Base-by-base conservation (phyloP, 1,139 yeast species). In the Lodderomyces theae region DNA sequence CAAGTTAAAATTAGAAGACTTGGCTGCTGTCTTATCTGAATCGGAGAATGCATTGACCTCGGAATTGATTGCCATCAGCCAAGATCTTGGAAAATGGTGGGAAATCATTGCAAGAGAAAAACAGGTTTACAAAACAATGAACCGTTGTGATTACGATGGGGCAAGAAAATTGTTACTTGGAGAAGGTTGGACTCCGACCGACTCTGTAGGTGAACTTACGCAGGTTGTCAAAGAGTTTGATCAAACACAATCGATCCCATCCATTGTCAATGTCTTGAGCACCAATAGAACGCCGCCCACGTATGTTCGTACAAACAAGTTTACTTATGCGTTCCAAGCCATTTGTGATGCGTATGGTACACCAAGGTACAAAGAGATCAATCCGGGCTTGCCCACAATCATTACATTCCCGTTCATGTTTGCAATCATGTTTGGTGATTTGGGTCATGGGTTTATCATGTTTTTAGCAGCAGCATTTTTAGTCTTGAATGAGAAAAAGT, bases 341-440 rank as follows among this genome's bases (percentile, higher is more conserved):
- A 84, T 85, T 61, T 81, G 84, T 61, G 92, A 85, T 60, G 86
- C 92, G 6, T 85, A 85, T 59, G 94, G 92, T 56, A 72, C 82
- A 47, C 87, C 92, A 5, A 72, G 83, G 13, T 85, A 85, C 57
- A 75, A 84, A 49, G 94, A 85, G 61, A 84, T 85, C 21, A 85
- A 85, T 57, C 87, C 94, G 2, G 94, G 90, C 46, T 69, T 85
- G 48, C 84, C 94, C 22, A 85, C 94, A 2, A 74, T 82, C 42
- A 80, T 85, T 19, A 85, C 94, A 2, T 85, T 85, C 69, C 94
- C 94, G 29, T 85, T 85, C 56, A 82, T 85, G 88, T 85, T 85
- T 64, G 90, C 94, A 26, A 80, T 85, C 51, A 85, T 85, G 94
- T 85, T 85, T 68, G 94, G 94, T 72, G 94, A 85, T 64, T 62